A percentile compares a stretch with the other conserved stretches of the same genome.
Conservation (phyloP, 768 basidiomycete species). For the Boletus rufocinnamomeus region DNA sequence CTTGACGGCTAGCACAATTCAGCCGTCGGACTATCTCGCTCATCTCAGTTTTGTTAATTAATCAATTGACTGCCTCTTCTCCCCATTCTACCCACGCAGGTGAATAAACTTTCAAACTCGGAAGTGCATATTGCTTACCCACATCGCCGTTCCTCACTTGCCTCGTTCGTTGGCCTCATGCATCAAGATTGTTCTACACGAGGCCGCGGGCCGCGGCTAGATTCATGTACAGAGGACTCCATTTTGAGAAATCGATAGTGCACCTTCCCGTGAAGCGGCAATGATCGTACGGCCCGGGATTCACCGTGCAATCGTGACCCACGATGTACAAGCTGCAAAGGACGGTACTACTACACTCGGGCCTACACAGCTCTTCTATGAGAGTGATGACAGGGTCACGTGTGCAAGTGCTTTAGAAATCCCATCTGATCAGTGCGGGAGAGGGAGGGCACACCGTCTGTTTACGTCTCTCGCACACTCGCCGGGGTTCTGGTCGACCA, state of each 20-base stretch:
- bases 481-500: background rate
- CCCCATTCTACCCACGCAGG: slow-evolving; percentile 5
- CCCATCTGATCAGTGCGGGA: slow-evolving; percentile 9
- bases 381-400: background rate
- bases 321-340: background rate
- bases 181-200: slow-evolving; percentile 13
- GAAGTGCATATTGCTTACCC: slow-evolving; percentile 4
- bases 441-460: background rate
- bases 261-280: slow-evolving; percentile 3
- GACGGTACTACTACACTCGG: too few species aligned
- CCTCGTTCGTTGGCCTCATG: slow-evolving; percentile 9
- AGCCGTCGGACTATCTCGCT: background rate
- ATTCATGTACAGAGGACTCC: background rate
- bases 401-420: background rate
- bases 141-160: slow-evolving; percentile 10
- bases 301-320: background rate
- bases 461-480: slow-evolving; percentile 13
- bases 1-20: background rate
- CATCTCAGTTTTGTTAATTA: slow-evolving; percentile 4
- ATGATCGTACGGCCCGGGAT: background rate
- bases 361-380: background rate
- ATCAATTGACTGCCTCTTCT: background rate
- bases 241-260: background rate
- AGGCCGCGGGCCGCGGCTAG: slow-evolving; percentile 25
- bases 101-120: slow-evolving; percentile 19